Evolutionary conservation across 1,284 basidiomycete genomes (phyloP).

Genomic region (Moesziomyces sp.): DNA sequence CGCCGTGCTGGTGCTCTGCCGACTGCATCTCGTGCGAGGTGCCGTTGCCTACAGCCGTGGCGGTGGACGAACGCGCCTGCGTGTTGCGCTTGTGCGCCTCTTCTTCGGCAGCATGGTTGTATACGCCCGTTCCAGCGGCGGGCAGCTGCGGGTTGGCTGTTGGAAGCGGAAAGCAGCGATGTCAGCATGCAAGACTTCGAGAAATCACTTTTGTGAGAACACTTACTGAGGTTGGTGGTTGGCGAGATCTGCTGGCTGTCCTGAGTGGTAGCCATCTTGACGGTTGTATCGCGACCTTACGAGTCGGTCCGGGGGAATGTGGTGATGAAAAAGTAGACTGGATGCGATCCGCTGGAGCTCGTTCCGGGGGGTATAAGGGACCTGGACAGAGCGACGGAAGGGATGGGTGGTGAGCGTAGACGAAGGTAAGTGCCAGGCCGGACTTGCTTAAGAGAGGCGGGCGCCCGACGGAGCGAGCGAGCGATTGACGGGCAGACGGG

Average conservation of each 20-base stretch:
- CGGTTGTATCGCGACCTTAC: constrained; percentile 1
- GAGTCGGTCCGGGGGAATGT: not conserved
- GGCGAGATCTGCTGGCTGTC: constrained; percentile 17
- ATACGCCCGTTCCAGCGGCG: constrained; percentile 35
- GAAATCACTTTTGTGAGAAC: not conserved
- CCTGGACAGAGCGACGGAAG: too few relatives aligned
- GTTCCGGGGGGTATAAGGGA: too few relatives aligned
- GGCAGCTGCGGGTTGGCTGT: constrained; percentile 32
- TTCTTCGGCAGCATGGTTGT: constrained; percentile 8
- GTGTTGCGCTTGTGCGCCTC: not conserved
- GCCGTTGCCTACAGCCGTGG: constrained; percentile 16
- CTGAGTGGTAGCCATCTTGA: constrained; percentile 10
- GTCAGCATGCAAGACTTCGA: not conserved
- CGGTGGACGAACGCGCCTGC: constrained; percentile 4
- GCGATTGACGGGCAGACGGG: too few relatives aligned
- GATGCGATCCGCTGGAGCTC: too few relatives aligned
- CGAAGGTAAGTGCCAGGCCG: too few relatives aligned
- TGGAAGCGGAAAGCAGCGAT: not conserved
- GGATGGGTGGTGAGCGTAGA: too few relatives aligned
- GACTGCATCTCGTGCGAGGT: not conserved
- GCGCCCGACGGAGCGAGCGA: too few relatives aligned
- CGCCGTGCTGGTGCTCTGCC: constrained; percentile 24
- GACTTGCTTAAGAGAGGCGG: too few relatives aligned
- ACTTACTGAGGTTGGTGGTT: constrained; percentile 33
- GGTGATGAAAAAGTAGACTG: not conserved